These are phyloP conservation scores for Saururus chinensis DNA, from an alignment of 164 flowering plant genomes.

Conservation along the genomic window DNA sequence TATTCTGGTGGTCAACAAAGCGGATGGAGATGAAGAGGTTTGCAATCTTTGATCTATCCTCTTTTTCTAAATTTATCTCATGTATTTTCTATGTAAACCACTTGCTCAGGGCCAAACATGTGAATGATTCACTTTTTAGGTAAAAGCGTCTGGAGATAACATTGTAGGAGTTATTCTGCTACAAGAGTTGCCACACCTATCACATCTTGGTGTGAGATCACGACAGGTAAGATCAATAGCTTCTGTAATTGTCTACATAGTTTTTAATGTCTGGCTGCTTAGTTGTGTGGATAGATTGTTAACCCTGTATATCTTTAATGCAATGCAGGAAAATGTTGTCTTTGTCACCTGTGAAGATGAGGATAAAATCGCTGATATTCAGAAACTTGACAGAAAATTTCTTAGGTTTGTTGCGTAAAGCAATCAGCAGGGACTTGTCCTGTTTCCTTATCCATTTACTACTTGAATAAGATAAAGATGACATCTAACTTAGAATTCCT, in stretches of 20 bases:
- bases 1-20: constrained; percentile 81
- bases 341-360: constrained; percentile 98
- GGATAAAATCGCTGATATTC: constrained; percentile 43
- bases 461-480: too few species aligned
- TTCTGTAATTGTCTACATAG: not conserved
- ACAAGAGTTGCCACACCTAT: constrained; percentile 94
- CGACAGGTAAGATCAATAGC: constrained; percentile 58
- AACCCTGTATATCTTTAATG: not conserved
- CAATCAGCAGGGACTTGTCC: not conserved
- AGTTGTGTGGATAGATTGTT: constrained; percentile 1
- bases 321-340: constrained; percentile 78
- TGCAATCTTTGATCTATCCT: constrained; percentile 1
- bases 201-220: constrained; percentile 98
- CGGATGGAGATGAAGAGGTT: constrained; percentile 99
- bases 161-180: constrained; percentile 79
- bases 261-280: not conserved
- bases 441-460: too few species aligned
- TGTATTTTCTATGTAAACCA: not conserved
- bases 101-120: not conserved
- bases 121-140: constrained; percentile 27
- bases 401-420: constrained; percentile 44
- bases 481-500: too few species aligned
- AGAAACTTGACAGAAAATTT: constrained; percentile 43
- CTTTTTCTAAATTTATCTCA: not conserved
- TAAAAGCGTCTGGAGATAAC: constrained; percentile 74